phyloP scores from a whole-genome alignment of 2,329 filamentous ascomycete genomes.

The Pseudohalonectria lignicola region DNA sequence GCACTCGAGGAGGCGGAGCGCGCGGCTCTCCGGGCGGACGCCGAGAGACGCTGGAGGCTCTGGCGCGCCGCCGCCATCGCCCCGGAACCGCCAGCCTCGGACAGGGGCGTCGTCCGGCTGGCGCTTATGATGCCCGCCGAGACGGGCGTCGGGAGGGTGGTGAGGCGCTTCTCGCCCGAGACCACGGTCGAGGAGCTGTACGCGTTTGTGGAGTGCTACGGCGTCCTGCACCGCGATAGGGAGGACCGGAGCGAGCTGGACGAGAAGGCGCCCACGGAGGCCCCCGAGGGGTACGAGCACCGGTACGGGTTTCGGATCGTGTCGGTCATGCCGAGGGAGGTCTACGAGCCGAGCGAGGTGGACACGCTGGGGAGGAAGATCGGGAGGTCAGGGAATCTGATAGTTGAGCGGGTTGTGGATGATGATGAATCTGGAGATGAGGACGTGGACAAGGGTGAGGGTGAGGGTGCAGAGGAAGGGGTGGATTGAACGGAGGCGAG shows the following conservation, averaged over 20 bases:
- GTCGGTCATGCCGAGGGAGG: conserved; percentile 71
- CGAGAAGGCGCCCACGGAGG: conserved; percentile 18
- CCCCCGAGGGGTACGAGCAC: conserved; percentile 62
- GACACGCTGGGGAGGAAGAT: conserved; percentile 62
- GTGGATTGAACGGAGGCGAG: no score
- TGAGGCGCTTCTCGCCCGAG: conserved; percentile 54
- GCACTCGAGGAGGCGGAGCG: conserved; percentile 51
- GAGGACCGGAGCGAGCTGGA: conserved; percentile 15
- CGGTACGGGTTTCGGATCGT: conserved; percentile 79
- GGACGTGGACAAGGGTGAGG: conserved; percentile 9
- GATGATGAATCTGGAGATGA: conserved; percentile 22
- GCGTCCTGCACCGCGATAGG: conserved; percentile 37
- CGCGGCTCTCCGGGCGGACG: conserved; percentile 34
- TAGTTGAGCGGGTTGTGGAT: conserved; percentile 57
- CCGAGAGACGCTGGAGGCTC: conserved; percentile 57
- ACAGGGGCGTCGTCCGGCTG: conserved; percentile 62
- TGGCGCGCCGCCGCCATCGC: conserved; percentile 65
- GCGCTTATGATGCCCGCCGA: conserved; percentile 52
- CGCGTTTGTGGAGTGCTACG: conserved; percentile 89
- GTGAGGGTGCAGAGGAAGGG: conserved; percentile 13
- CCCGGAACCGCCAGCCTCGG: conserved; percentile 50
- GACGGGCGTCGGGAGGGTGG: conserved; percentile 59
- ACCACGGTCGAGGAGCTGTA: conserved; percentile 80
- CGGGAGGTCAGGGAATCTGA: conserved; percentile 74
- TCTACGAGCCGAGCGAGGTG: conserved; percentile 59